A percentile compares a stretch with the other conserved stretches of the same genome.
These are phyloP conservation scores for Penicillium canariense DNA, from an alignment of 495 filamentous ascomycete genomes.

Conservation along the genomic window DNA sequence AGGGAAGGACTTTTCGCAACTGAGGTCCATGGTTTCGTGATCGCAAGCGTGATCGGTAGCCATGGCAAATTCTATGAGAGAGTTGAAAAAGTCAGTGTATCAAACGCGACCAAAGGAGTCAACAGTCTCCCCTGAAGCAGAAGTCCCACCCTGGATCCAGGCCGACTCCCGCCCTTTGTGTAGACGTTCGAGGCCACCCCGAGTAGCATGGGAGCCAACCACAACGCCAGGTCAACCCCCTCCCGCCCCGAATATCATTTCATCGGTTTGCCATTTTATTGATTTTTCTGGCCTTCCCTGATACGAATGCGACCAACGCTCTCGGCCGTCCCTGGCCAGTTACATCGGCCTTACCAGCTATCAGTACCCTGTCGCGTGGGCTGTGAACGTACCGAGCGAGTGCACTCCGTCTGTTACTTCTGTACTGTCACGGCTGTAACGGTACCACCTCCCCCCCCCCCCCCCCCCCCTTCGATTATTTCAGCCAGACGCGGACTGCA, in stretches of 20 bases:
- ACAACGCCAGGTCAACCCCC: not conserved
- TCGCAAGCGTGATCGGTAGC: too few species aligned
- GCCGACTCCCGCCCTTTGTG: not conserved
- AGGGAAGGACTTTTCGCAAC: too few species aligned
- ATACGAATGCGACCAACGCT: not conserved
- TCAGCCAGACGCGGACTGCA: not conserved
- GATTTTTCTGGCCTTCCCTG: not conserved
- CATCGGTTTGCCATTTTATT: too few species aligned
- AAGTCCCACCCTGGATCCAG: not conserved
- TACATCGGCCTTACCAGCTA: constrained; percentile 1
- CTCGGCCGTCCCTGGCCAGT: not conserved
- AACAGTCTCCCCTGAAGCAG: not conserved
- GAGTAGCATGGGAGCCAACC: too few species aligned
- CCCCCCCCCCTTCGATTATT: not conserved
- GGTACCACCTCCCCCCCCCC: not conserved
- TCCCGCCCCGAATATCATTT: too few species aligned
- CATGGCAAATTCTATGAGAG: not conserved
- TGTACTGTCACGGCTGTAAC: not conserved
- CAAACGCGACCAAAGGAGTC: too few species aligned
- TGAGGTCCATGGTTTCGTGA: too few species aligned
- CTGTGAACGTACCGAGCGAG: too few species aligned
- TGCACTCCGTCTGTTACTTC: too few species aligned
- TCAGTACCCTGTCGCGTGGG: too few species aligned
- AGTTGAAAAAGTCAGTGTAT: too few species aligned
- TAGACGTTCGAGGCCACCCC: not conserved